phyloP scores from a whole-genome alignment of 768 basidiomycete species.

The Termitomyces sp. region DNA sequence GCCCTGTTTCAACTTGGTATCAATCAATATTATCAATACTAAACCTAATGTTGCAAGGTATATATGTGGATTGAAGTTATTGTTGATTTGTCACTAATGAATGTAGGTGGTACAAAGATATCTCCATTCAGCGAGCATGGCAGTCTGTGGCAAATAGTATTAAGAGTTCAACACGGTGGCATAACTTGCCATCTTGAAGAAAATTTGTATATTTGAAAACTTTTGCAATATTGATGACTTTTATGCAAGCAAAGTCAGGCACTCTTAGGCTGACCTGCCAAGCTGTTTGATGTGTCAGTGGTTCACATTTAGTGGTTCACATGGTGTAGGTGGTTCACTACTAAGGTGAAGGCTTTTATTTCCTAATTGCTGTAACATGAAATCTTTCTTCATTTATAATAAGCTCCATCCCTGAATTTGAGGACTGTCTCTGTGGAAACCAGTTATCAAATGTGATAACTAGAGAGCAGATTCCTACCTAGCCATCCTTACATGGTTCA shows the following conservation, averaged over 20 bases:
- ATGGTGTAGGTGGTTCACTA: no score
- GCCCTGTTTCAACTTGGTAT: conserved; percentile 20
- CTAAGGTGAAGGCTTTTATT: no score
- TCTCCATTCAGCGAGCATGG: conserved; percentile 48
- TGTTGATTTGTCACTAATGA: neutral
- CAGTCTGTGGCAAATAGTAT: conserved; percentile 39
- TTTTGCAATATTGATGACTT: neutral
- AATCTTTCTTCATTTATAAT: no score
- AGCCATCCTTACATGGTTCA: no score
- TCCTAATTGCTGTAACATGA: no score
- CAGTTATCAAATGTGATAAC: no score
- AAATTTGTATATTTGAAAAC: neutral
- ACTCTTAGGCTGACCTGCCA: neutral
- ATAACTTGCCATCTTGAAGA: neutral
- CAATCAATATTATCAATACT: conserved; percentile 25
- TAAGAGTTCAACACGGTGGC: conserved; percentile 9
- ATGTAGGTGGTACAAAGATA: conserved; percentile 26
- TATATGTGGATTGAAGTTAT: neutral
- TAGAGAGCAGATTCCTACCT: no score
- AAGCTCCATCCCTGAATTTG: no score
- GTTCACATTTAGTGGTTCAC: no score
- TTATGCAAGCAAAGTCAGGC: neutral
- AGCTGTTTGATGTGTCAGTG: no score
- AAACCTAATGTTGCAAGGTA: conserved; percentile 48
- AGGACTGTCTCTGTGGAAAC: no score